Evolutionary conservation across 257 asterid species (phyloP).

Genomic region (Solanum stenotomum): DNA sequence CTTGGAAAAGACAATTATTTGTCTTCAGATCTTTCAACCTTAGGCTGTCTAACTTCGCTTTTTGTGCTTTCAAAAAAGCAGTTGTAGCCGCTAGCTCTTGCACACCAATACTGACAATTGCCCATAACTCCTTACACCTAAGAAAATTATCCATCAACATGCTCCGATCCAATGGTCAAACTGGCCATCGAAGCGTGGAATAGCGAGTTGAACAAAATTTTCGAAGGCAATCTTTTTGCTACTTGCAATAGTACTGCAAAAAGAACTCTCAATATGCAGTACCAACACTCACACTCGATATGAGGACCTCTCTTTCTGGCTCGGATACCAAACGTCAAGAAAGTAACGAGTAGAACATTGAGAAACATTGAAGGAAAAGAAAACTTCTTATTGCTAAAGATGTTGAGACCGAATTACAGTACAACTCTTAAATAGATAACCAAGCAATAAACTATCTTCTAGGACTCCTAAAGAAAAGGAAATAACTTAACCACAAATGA

Average conservation of each 20-base stretch:
- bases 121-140: background rate
- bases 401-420: background rate
- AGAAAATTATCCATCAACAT: background rate
- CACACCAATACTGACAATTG: background rate
- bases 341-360: background rate
- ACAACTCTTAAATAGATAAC: background rate
- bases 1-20: background rate
- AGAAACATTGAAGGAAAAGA: background rate
- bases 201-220: background rate
- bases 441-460: background rate
- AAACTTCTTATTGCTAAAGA: background rate
- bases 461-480: background rate
- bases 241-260: background rate
- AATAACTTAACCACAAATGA: background rate
- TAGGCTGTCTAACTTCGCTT: background rate
- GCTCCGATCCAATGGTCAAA: background rate
- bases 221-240: background rate
- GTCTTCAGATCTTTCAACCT: background rate
- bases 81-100: background rate
- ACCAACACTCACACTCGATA: background rate
- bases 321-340: background rate
- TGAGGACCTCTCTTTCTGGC: background rate
- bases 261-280: background rate
- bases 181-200: background rate
- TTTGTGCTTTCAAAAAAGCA: background rate